Evolutionary conservation across 2,329 filamentous ascomycete genomes (phyloP), one percentile per base, ranked within the genome.

Genomic region (Pseudocercospora macadamiae): DNA sequence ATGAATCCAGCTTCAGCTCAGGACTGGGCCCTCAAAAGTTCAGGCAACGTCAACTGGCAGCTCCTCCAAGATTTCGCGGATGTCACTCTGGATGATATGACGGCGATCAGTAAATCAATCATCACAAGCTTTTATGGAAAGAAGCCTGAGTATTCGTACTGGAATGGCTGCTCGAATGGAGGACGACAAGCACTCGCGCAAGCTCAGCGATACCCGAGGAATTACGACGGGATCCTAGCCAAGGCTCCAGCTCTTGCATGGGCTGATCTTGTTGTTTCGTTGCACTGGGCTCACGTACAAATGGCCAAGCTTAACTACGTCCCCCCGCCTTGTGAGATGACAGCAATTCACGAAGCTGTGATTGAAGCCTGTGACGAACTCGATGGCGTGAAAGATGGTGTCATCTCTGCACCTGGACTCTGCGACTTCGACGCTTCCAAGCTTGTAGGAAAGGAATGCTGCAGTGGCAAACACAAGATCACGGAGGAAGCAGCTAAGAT

Each of bases 381-480:
- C 4, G 72, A 74, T 34, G 72, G 71, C 0, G 26, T 72, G 5
- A 49, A 57, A 6, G 73, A 74, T 55, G 64, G 70, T 2, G 57
- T 70, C 9, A 65, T 70, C 32, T 57, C 60, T n/a, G 57, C 52
- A 7, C 54, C 58, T 6, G 28, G 51, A 4, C 37, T 54, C 10
- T 70, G 68, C 57, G 23, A 61, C 1, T 66, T 71, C 44, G 61
- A 69, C 26, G 64, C 71, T 3, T 19, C 28, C 2, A 23, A n/a
- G 10, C 14, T 73, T 48, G 80, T 81, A 54, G 65, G 64, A 34
- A 70, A 67, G 23, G 75, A 77, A 0, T 80, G 80, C 49, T 63
- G 57, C 28, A 56, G 59, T 7, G 66, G 62, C 14, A 52, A 52
- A 1, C 55, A 63, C 1, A 62, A 47, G 0, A 64, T 75, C 51